Percentiles rank a stretch among this genome's conserved stretches.
These are phyloP conservation scores for Xylariaceae sp. DNA, from an alignment of 2,329 filamentous ascomycete genomes.

Conservation along the genomic window DNA sequence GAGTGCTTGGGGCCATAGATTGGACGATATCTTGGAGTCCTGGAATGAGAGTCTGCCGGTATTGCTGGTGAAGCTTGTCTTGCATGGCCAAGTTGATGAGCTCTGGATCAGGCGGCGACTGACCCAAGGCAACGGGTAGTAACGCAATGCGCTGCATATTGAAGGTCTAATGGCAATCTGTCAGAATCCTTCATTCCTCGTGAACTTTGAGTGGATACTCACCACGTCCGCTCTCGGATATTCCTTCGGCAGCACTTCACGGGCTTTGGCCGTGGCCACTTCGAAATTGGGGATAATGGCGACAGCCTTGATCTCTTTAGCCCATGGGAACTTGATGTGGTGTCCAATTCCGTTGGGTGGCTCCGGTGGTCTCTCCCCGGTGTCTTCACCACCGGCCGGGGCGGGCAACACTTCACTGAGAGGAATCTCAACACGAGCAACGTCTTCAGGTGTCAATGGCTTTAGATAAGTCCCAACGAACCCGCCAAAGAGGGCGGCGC, in stretches of 20 bases:
- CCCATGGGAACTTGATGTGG: constrained; percentile 94
- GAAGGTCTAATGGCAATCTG: constrained; percentile 55
- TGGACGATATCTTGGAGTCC: constrained; percentile 86
- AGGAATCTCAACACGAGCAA: constrained; percentile 87
- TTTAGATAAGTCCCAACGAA: constrained; percentile 97
- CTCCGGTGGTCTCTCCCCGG: constrained; percentile 77
- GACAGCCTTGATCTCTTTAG: constrained; percentile 91
- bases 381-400: constrained; percentile 87
- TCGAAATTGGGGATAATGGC: constrained; percentile 96
- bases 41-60: constrained; percentile 86
- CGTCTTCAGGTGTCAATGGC: constrained; percentile 83
- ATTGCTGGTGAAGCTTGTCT: constrained; percentile 96
- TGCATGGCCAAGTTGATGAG: constrained; percentile 98
- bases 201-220: constrained; percentile 29
- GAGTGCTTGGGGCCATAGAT: constrained; percentile 81
- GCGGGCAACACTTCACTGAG: constrained; percentile 88
- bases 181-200: background rate
- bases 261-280: constrained; percentile 87
- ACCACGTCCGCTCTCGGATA: constrained; percentile 84
- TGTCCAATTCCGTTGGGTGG: constrained; percentile 93
- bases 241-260: constrained; percentile 74
- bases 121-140: constrained; percentile 81
- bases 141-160: constrained; percentile 93
- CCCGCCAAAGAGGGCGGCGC: constrained; percentile 89
- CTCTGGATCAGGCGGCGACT: constrained; percentile 84